Evolutionary conservation across 306 rosid genomes (phyloP).

Genomic region (Fagus crenata): DNA sequence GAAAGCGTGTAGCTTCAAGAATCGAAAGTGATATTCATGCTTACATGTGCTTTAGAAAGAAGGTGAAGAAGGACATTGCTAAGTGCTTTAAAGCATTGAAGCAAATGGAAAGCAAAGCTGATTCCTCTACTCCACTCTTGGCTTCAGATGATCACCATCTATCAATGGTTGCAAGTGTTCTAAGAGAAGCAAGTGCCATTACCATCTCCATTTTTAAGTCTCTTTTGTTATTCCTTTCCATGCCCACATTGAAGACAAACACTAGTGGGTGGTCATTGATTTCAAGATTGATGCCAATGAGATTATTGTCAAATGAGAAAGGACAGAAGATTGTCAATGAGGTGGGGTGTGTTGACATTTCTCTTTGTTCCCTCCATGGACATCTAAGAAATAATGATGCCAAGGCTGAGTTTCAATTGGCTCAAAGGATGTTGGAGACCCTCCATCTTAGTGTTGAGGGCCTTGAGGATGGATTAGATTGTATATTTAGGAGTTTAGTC

Average conservation of each 20-base stretch:
- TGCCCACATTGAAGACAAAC: slow-evolving; percentile 46
- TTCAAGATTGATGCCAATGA: slow-evolving; percentile 44
- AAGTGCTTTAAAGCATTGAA: slow-evolving; percentile 47
- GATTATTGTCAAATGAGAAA: slow-evolving; percentile 39
- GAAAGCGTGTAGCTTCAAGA: slow-evolving; percentile 56
- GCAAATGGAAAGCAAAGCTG: slow-evolving; percentile 45
- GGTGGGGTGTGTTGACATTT: slow-evolving; percentile 40
- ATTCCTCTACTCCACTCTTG: slow-evolving; percentile 15
- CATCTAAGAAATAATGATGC: slow-evolving; percentile 32
- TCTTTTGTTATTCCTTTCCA: slow-evolving; percentile 49
- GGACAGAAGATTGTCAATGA: slow-evolving; percentile 45
- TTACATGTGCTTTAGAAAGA: slow-evolving; percentile 54
- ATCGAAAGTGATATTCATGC: slow-evolving; percentile 48
- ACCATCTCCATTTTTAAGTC: slow-evolving; percentile 48
- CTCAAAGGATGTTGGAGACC: slow-evolving; percentile 44
- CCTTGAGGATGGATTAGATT: slow-evolving; percentile 53
- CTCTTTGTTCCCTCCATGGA: slow-evolving; percentile 46
- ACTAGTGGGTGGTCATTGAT: slow-evolving; percentile 43
- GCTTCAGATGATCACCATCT: slow-evolving; percentile 47
- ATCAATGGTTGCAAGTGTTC: slow-evolving; percentile 32
- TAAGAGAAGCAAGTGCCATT: slow-evolving; percentile 51
- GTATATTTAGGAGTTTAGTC: slow-evolving; percentile 61
- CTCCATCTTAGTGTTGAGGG: slow-evolving; percentile 44
- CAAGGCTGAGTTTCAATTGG: slow-evolving; percentile 44
- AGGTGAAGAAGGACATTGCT: slow-evolving; percentile 51